Evolutionary conservation across 2,329 filamentous ascomycete species (phyloP), one percentile per base, ranked within the genome.

Genomic region (Nemania bipapillata): DNA sequence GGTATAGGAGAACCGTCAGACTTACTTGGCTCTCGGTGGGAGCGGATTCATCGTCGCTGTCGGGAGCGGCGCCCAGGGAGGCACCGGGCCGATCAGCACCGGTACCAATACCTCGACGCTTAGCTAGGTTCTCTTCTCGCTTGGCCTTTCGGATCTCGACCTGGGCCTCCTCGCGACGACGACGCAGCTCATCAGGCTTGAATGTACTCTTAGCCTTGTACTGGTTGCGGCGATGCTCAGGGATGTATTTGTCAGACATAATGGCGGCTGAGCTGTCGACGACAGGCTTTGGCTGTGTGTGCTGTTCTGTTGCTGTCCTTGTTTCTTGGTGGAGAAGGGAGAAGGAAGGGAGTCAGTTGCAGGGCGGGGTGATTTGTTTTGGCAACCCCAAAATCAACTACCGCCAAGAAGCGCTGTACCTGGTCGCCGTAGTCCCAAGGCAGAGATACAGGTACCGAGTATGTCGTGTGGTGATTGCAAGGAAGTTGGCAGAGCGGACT

Each of bases 201-300:
- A 99, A 98, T 79, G 93, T 93, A 84, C 93, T 95, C 89, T 97
- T 97, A 64, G 96, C 96, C 91, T 99, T 99, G 91, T 97, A 99
- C 86, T 97, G 94, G 74, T 93, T 97, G 81, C 96, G 94, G 83
- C 96, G 94, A 87, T 99, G 96, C 86, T 99, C 96, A 82, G 96
- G 96, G 80, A 99, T 99, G 86, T 97, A 99, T 79, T 96, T 93
- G 83, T 99, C 96, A 83, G 96, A 92, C 96, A 99, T 99, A 85
- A 77, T 90, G 82, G 80, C 80, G 80, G 80, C 65, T 15, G 79
- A 55, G 68, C 59, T 62, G 60, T 62, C 62, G 56, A 53, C 30
- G 57, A 47, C 60, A 63, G 66, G 55, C 56, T 53, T 47, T 55
- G 65, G 54, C 35, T 63, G 28, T 32, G 52, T 32, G 24, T 56